Conservation (phyloP, 768 basidiomycete species). For the Phaeotremella fagi region DNA sequence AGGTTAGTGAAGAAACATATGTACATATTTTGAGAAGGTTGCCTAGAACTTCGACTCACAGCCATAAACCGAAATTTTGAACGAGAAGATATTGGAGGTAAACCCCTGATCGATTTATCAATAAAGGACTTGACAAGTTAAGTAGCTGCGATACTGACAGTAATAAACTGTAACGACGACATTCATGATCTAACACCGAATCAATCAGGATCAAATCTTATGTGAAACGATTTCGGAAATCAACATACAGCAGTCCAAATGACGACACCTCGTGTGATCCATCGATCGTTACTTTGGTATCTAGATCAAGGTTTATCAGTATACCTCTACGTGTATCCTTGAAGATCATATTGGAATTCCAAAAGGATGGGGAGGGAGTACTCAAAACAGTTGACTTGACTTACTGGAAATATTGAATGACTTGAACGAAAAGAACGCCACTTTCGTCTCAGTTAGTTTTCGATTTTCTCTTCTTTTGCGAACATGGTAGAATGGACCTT, state of each 20-base stretch:
- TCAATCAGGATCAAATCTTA: constrained; percentile 5
- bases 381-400: too few species aligned
- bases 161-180: constrained; percentile 20
- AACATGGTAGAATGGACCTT: too few species aligned
- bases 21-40: too few species aligned
- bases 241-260: constrained; percentile 12
- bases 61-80: constrained; percentile 19
- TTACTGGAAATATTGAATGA: constrained; percentile 21
- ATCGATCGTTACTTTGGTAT: constrained; percentile 18
- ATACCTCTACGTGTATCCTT: not conserved
- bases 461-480: too few species aligned
- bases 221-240: not conserved
- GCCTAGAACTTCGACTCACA: too few species aligned
- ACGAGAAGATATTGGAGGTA: constrained; percentile 31
- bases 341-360: too few species aligned
- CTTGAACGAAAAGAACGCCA: constrained; percentile 25
- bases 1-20: too few species aligned
- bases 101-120: constrained; percentile 3
- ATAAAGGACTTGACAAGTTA: not conserved
- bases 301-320: not conserved
- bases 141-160: constrained; percentile 8
- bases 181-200: constrained; percentile 15
- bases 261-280: constrained; percentile 21
- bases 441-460: too few species aligned
- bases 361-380: too few species aligned